Conservation (phyloP, 306 rosid species). For the Alnus rubra region DNA sequence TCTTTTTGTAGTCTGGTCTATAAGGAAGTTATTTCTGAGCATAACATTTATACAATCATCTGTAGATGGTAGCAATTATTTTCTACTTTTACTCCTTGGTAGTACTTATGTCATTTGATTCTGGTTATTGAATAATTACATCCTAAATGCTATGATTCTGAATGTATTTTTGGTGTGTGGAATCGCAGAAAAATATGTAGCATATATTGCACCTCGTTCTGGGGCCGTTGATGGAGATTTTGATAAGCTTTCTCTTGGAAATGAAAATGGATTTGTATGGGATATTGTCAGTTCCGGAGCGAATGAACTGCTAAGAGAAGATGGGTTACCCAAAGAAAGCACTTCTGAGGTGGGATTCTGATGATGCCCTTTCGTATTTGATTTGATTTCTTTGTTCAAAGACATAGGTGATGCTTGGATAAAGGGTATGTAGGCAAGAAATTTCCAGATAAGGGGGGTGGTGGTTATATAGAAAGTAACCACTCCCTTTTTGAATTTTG, state of each 20-base stretch:
- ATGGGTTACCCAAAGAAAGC: conserved; percentile 56
- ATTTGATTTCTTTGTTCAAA: conserved; percentile 63
- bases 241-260: conserved; percentile 70
- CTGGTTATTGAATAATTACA: not conserved
- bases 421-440: conserved; percentile 96
- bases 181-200: conserved; percentile 85
- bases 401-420: conserved; percentile 99
- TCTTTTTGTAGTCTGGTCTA: not conserved
- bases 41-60: not conserved
- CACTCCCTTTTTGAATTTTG: conserved; percentile 61
- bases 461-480: conserved; percentile 55
- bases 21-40: not conserved
- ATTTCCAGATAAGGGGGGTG: conserved; percentile 63
- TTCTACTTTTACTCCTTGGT: not conserved
- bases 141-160: not conserved
- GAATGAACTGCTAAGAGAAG: conserved; percentile 51
- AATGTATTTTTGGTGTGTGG: conserved; percentile 24
- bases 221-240: conserved; percentile 63
- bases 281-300: conserved; percentile 59
- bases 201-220: conserved; percentile 62
- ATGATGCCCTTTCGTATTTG: conserved; percentile 56
- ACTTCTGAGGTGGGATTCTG: conserved; percentile 72
- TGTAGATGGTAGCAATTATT: not conserved
- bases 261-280: conserved; percentile 91
- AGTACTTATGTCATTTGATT: not conserved